These are phyloP conservation scores for Tolypocladium pustulatum DNA, from an alignment of 2,329 filamentous ascomycete species.

Conservation along the genomic window DNA sequence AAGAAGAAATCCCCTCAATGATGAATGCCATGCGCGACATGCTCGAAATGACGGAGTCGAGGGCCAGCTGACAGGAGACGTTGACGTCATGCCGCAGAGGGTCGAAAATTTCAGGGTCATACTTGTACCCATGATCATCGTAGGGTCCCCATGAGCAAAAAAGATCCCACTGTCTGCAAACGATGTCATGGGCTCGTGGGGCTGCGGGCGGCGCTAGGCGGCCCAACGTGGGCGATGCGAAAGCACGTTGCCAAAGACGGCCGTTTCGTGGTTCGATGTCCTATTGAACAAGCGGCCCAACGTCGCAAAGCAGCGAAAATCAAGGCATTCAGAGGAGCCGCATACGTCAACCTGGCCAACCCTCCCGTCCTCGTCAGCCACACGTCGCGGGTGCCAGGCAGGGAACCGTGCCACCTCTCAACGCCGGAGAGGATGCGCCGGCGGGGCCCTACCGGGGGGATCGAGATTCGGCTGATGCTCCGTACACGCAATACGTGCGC, in stretches of 20 bases:
- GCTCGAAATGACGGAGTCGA: background rate
- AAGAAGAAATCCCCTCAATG: background rate
- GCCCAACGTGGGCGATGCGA: background rate
- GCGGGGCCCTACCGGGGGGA: background rate
- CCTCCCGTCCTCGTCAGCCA: no score
- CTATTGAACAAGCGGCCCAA: background rate
- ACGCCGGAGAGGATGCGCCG: background rate
- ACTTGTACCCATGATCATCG: background rate
- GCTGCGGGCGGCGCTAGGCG: background rate
- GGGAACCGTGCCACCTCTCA: background rate
- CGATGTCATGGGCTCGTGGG: background rate
- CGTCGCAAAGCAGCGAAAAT: no score
- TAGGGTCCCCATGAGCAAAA: no score
- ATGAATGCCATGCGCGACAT: background rate
- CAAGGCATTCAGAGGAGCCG: background rate
- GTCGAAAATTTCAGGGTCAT: background rate
- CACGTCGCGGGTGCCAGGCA: background rate
- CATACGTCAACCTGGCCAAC: background rate
- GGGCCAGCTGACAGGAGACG: background rate
- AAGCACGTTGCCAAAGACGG: background rate
- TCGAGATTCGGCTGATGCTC: background rate
- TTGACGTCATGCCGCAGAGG: background rate
- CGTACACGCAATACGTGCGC: background rate
- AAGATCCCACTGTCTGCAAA: no score
- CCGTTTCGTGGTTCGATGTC: background rate